A percentile compares a stretch with the other conserved stretches of the same genome.
These are phyloP conservation scores for Fonsecaea pugnacius DNA, from an alignment of 2,329 filamentous ascomycete species.

Conservation along the genomic window DNA sequence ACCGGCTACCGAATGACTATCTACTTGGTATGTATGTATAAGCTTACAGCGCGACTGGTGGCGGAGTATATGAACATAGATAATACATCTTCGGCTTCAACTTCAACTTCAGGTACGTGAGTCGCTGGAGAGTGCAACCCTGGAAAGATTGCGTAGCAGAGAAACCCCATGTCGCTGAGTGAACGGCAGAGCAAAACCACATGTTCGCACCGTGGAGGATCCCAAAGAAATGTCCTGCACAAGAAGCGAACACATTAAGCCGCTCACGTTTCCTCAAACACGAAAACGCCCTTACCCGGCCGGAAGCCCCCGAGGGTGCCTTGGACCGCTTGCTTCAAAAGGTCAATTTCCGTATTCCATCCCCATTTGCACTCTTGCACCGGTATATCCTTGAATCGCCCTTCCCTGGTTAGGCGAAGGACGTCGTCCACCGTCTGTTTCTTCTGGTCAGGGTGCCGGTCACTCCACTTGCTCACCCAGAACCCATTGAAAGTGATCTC, in stretches of 20 bases:
- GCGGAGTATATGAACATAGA: background rate
- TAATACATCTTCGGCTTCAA: background rate
- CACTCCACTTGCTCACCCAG: constrained; percentile 91
- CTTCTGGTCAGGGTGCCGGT: constrained; percentile 73
- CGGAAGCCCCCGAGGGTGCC: constrained; percentile 83
- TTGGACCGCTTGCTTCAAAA: constrained; percentile 74
- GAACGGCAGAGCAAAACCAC: background rate
- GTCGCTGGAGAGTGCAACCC: background rate
- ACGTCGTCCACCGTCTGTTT: constrained; percentile 82
- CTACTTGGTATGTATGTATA: background rate
- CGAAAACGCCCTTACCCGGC: constrained; percentile 85
- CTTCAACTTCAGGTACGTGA: background rate
- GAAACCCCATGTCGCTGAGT: background rate
- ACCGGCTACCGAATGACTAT: background rate
- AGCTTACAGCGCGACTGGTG: background rate
- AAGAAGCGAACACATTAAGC: background rate
- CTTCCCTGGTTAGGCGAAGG: constrained; percentile 71
- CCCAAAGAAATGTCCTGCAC: background rate
- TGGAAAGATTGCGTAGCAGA: background rate
- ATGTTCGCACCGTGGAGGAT: background rate
- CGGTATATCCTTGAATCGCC: constrained; percentile 81
- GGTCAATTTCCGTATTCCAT: constrained; percentile 74
- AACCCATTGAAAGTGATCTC: constrained; percentile 88
- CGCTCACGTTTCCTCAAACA: constrained; percentile 64
- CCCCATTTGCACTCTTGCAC: constrained; percentile 82